Base-by-base conservation (phyloP, 1,139 yeast genomes). In the Kodamaea anthophila region DNA sequence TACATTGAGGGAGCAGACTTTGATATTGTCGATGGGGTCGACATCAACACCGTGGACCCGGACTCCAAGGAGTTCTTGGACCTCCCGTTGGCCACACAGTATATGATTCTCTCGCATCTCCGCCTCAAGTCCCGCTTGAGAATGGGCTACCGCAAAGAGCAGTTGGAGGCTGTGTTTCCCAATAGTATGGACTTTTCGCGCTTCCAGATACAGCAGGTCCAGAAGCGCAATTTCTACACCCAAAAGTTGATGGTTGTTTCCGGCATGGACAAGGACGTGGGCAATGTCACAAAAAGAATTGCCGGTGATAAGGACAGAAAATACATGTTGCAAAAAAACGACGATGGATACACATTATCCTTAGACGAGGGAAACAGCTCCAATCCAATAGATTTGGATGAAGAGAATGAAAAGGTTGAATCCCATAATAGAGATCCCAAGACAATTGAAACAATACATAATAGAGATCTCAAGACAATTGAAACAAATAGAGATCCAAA, bases 101-200 rank as follows among this genome's bases (percentile, higher is more conserved):
- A 91, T 48, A 86, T 86, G 73, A 74, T 87, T 3, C 58, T 93
- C 15, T 85, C 91, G 8, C 86, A 86, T 34, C 70, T 94, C 12
- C 57, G 99, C 33, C 60, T 87, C 20, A 70, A 86, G 39, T 88
- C 97, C 0, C 62, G 99, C 34, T 70, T 93, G 51, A 77, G 99
- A 60, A 81, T 93, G 94, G 99, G 99, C 0, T 86, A 82, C 48
- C 69, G 88, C 0, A 85, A 86, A 37, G 91, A 84, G 10, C 96
- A 93, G 47, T 60, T 93, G 16, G 84, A 85, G 41, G 62, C 71
- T 4, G 60, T 86, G 36, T 93, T 91, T 45, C 93, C 96, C 0
- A 70, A 84, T 46, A 74, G 87, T 33, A 70, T 85, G 75, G 96
- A 87, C 36, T 93, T 93, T 47, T 87, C 96, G 11, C 78, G 73